phyloP scores from a whole-genome alignment of 495 filamentous ascomycete genomes.

The Penicillium daleae region DNA sequence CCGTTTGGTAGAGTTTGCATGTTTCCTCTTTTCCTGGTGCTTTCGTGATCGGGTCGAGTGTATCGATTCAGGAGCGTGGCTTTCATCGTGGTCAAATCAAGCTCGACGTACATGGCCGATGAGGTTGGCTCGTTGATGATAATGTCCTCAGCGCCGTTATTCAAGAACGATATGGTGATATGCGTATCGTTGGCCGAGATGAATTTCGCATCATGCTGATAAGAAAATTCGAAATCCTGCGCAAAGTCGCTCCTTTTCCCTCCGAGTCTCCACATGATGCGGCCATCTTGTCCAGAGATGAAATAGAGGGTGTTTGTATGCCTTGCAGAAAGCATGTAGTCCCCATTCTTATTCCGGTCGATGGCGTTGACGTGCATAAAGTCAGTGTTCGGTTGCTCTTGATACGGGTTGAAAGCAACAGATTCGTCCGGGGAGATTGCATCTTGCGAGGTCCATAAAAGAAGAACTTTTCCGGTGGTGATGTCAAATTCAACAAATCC shows the following conservation, averaged over 20 bases:
- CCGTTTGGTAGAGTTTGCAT: slow-evolving; percentile 55
- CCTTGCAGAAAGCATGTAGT: slow-evolving; percentile 60
- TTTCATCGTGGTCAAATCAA: slow-evolving; percentile 49
- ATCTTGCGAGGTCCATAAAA: slow-evolving; percentile 48
- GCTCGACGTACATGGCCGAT: slow-evolving; percentile 52
- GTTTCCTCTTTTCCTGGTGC: slow-evolving; percentile 58
- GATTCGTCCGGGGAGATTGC: slow-evolving; percentile 36
- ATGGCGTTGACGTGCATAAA: slow-evolving; percentile 65
- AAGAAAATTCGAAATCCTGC: slow-evolving; percentile 57
- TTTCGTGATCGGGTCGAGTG: slow-evolving; percentile 42
- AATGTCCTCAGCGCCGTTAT: slow-evolving; percentile 53
- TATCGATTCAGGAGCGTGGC: slow-evolving; percentile 44
- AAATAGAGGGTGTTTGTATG: slow-evolving; percentile 59
- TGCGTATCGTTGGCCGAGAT: slow-evolving; percentile 44
- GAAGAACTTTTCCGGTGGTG: slow-evolving; percentile 38
- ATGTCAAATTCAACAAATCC: slow-evolving; percentile 50
- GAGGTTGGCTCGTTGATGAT: slow-evolving; percentile 45
- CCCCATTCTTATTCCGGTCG: slow-evolving; percentile 55
- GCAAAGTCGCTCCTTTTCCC: slow-evolving; percentile 47
- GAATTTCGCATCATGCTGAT: slow-evolving; percentile 63
- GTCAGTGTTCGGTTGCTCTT: slow-evolving; percentile 43
- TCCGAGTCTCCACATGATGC: slow-evolving; percentile 60
- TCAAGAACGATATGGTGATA: slow-evolving; percentile 53
- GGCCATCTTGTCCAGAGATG: slow-evolving; percentile 57
- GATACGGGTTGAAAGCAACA: slow-evolving; percentile 15